Base-by-base conservation (phyloP, 805 yeast genomes). In the Metschnikowia gruessii region DNA sequence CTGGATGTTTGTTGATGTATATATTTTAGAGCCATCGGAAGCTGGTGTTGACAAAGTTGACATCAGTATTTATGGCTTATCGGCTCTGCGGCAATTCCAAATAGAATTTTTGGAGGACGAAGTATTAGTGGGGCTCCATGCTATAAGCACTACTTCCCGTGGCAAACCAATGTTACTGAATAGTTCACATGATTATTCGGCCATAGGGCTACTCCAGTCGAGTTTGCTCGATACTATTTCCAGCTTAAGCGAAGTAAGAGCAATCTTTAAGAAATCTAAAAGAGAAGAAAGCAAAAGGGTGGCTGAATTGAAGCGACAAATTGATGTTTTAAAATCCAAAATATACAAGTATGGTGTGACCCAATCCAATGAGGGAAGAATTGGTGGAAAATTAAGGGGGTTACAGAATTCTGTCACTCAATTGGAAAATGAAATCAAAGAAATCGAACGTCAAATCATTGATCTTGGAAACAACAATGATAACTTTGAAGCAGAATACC, bases 371-470 rank as follows among this genome's bases (percentile, higher is more conserved):
- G 74, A 72, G 35, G 61, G 56, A 21, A 55, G 72, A 40, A 51
- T 59, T 0, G 58, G 64, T 47, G 70, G 74, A 3, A 71, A 70
- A 45, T 53, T 72, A 30, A 68, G 66, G 49, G 72, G 75, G 6
- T 61, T 72, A 37, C 63, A 70, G 48, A 73, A 70, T 45, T 59
- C 70, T 0, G 72, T 69, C 4, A 54, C 57, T 13, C 76, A 72
- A 53, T 55, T 69, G 39, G 74, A 71, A 48, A 45, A 48, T 22
- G 77, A 72, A 32, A 64, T 70, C 16, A 51, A 51, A 13, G 57
- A 52, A 8, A 55, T 68, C 37, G 55, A 58, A 19, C 41, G 42
- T 26, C 51, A 57, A 34, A 48, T 65, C 9, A 35, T 43, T 2
- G 50, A 54, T 4, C 49, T 56, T 18, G 53, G 49, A 15, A 29